phyloP scores from a whole-genome alignment of 805 yeast genomes.

The Saturnispora quitensis region DNA sequence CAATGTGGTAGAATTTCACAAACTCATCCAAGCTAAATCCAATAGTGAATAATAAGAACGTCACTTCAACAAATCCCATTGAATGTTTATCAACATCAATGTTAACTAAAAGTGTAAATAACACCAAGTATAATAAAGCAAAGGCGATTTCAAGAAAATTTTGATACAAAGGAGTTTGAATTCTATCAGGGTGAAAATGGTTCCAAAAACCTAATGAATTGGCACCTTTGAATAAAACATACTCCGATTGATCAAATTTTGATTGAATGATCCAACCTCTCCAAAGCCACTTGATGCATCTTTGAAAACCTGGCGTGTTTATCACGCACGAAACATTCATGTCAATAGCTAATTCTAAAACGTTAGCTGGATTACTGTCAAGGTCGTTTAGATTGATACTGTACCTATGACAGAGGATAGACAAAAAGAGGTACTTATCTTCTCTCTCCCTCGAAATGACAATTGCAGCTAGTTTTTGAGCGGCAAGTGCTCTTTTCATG shows the following conservation, averaged over 20 bases:
- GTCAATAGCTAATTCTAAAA: slow-evolving; percentile 79
- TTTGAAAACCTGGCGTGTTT: slow-evolving; percentile 72
- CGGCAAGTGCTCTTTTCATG: slow-evolving; percentile 52
- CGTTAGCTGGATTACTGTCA: slow-evolving; percentile 60
- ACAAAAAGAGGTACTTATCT: slow-evolving; percentile 57
- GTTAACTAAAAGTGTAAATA: slow-evolving; percentile 60
- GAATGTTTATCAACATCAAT: slow-evolving; percentile 33
- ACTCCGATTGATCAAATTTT: slow-evolving; percentile 57
- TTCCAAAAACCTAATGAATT: slow-evolving; percentile 42
- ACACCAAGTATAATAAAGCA: slow-evolving; percentile 49
- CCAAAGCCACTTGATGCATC: slow-evolving; percentile 88
- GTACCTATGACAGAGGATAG: slow-evolving; percentile 71
- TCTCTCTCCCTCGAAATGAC: slow-evolving; percentile 56
- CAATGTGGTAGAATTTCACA: slow-evolving; percentile 67
- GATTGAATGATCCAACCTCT: slow-evolving; percentile 86
- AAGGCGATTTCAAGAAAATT: slow-evolving; percentile 61
- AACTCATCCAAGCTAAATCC: slow-evolving; percentile 64
- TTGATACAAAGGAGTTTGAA: slow-evolving; percentile 80
- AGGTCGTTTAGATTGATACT: slow-evolving; percentile 52
- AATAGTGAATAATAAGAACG: slow-evolving; percentile 56
- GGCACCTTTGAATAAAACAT: slow-evolving; percentile 53
- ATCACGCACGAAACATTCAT: slow-evolving; percentile 71
- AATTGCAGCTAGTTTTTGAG: slow-evolving; percentile 62
- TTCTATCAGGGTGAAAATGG: slow-evolving; percentile 76
- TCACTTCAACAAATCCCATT: slow-evolving; percentile 40